Evolutionary conservation across 106 monocot genomes (phyloP), one percentile per base, ranked within the genome.

Genomic region (Dendrobium nobile): DNA sequence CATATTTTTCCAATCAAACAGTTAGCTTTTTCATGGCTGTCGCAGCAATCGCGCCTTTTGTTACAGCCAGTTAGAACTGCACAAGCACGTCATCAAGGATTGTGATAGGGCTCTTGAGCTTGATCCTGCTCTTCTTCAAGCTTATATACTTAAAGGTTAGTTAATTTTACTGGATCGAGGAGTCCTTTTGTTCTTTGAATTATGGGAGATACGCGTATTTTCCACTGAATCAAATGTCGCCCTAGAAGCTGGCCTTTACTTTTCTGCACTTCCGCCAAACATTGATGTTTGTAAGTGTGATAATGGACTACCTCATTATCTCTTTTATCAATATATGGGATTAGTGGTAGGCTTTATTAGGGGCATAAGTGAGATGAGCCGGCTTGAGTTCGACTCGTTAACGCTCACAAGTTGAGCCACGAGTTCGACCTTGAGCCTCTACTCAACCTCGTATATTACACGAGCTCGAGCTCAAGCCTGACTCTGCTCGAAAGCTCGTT

Each of bases 61-160:
- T 72, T 94, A 97, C 79, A 94, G 92, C 77, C 92, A 88, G 77
- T 79, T 97, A 85, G 97, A 97, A 82, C 78, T 97, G 56, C 88
- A 94, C 86, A 97, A 97, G 89, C 97, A 97, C 79, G 97, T 92
- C 48, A 84, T 97, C 47, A 97, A 89, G 88, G 97, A 97, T 80
- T 97, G 97, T 42, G 97, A 97, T 78, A 82, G 76, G 89, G 97
- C 94, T 68, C 64, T 97, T 47, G 85, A 92, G 79, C 85, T 94
- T 3, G 94, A 97, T 77, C 67, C 90, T 2, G 51, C 77, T 11
- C 70, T 87, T 77, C 82, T 94, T 78, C 97, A 91, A 77, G 87
- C 94, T 70, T 97, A 97, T 77, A 87, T 97, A 28, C 87, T 97
- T 54, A 97, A 97, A 94, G 97, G 93, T 96, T 72, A 19, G 82